phyloP scores from a whole-genome alignment of 768 basidiomycete species.

The Lactarius hengduanensis region DNA sequence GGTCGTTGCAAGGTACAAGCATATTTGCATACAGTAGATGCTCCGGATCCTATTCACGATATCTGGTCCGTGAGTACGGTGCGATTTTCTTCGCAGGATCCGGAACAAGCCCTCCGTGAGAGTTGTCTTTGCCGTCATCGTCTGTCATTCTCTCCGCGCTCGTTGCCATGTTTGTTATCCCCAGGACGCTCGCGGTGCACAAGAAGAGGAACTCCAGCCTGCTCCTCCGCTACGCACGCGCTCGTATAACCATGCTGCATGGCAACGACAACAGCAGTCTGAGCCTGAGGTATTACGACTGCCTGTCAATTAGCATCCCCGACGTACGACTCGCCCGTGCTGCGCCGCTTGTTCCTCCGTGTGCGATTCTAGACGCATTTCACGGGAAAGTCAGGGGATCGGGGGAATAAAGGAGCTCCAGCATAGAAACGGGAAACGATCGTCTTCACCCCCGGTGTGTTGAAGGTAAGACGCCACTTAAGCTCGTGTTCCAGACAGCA shows the following conservation, averaged over 20 bases:
- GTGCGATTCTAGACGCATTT: constrained; percentile 31
- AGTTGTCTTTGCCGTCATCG: constrained; percentile 54
- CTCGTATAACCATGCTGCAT: constrained; percentile 2
- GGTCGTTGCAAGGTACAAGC: background rate
- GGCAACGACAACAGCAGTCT: background rate
- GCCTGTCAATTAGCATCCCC: no score
- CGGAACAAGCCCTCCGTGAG: constrained; percentile 65
- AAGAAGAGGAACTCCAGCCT: constrained; percentile 43
- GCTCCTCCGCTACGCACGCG: background rate
- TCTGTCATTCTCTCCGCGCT: constrained; percentile 50
- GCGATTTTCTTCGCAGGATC: constrained; percentile 34
- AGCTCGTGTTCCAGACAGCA: background rate
- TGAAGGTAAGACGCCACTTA: constrained; percentile 23
- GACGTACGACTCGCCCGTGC: constrained; percentile 1
- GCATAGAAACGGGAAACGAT: constrained; percentile 1
- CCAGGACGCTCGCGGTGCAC: constrained; percentile 50
- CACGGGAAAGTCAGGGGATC: constrained; percentile 10
- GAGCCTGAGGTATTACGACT: background rate
- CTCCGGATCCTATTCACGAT: constrained; percentile 29
- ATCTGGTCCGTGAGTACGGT: constrained; percentile 15
- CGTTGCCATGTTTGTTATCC: constrained; percentile 41
- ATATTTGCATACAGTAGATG: background rate
- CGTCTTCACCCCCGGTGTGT: background rate
- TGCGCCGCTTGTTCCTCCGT: constrained; percentile 25
- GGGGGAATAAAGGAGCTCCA: background rate